These are phyloP conservation scores for Auricularia sp. DNA, from an alignment of 768 basidiomycete species.

Conservation along the genomic window DNA sequence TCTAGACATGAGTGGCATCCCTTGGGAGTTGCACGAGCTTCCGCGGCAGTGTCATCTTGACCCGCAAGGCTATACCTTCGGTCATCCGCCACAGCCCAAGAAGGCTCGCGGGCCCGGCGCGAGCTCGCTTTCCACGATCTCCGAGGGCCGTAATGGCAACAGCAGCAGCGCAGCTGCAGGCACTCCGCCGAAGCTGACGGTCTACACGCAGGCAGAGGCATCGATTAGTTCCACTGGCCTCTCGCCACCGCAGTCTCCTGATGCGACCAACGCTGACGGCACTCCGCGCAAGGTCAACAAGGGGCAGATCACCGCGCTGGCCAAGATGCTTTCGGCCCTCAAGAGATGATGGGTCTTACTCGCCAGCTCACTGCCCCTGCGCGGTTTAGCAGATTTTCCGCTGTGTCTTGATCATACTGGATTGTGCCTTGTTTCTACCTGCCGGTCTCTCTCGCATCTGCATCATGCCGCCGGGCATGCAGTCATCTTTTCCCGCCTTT, in stretches of 20 bases:
- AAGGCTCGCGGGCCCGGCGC: slow-evolving; percentile 44
- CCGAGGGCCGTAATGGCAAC: slow-evolving; percentile 2
- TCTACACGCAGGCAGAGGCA: slow-evolving; percentile 39
- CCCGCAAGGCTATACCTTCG: slow-evolving; percentile 54
- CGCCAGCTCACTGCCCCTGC: not conserved
- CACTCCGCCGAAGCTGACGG: not conserved
- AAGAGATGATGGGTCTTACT: slow-evolving; percentile 3
- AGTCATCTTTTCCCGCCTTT: not conserved
- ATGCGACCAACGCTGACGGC: slow-evolving; percentile 26
- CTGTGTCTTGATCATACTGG: not conserved
- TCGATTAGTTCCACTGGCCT: slow-evolving; percentile 71
- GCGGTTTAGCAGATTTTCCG: not conserved
- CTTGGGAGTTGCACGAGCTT: slow-evolving; percentile 61
- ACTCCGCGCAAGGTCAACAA: slow-evolving; percentile 72
- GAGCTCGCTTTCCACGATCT: slow-evolving; percentile 5
- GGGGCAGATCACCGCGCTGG: slow-evolving; percentile 80
- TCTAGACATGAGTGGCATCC: slow-evolving; percentile 66
- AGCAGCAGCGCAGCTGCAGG: slow-evolving; percentile 2
- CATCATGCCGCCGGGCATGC: not conserved
- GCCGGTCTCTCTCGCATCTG: too few species aligned
- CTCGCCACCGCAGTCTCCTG: not conserved
- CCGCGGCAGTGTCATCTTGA: slow-evolving; percentile 57
- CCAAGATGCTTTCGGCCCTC: slow-evolving; percentile 83
- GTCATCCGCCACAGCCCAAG: slow-evolving; percentile 43
- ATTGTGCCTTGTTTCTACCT: not conserved